Evolutionary conservation across 73 alveolate genomes (phyloP), one percentile per base, ranked within the genome.

Genomic region (Paramecium primaurelia): DNA sequence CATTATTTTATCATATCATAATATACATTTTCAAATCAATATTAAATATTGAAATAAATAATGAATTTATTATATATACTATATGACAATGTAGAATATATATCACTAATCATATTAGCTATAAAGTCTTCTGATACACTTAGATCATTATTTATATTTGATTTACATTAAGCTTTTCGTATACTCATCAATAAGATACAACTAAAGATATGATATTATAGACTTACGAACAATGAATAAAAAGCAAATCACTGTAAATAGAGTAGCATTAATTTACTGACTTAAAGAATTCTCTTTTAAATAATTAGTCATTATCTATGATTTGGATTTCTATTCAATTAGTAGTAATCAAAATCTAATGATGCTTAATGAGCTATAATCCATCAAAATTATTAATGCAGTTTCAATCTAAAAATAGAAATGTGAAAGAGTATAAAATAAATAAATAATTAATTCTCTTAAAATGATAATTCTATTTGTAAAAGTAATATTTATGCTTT

Each of bases 111-210:
- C 75, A 44, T 80, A 42, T 14, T 45, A 28, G 77, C 91, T 49
- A 80, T 42, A 44, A 80, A 38, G 28, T 77, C 89, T 77, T 77
- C 89, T 12, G 64, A 26, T 16, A 73, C 89, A 77, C 89, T 77
- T n/a, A 77, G 30, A 28, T 59, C 86, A 71, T 71, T 59, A 20
- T 77, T 59, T 26, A 77, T 8, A 30, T 77, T 38, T 2, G 89
- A 73, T 59, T 77, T 73, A 16, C 89, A 71, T 77, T 36, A 16
- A 26, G 89, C 64, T 40, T 42, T 40, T 1, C 73, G 89, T 73
- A 77, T 77, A 16, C 89, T 73, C 89, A 77, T 77, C 18, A 45
- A 80, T 6, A 80, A 45, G 36, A 38, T 14, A 80, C 32, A 22
- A 80, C 91, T 80, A 80, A 42, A 7, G 9, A 36, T 64, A 42